Evolutionary conservation across 352 stramenopile species (phyloP), one percentile per base, ranked within the genome.

Genomic region (Pythium coloratum): DNA sequence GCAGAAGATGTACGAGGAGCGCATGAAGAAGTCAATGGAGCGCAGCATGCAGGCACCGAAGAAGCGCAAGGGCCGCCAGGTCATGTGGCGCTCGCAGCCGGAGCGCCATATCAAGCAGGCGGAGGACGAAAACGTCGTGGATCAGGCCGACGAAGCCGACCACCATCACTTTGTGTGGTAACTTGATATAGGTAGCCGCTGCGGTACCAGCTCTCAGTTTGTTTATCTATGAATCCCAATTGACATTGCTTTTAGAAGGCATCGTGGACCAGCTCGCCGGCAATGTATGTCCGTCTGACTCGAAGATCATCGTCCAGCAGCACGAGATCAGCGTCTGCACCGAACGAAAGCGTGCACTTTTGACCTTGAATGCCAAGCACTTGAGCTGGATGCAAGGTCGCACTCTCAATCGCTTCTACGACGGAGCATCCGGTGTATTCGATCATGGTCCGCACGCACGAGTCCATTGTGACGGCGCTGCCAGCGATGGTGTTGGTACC

Each of bases 11-110:
- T 96, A 98, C 76, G 89, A 97, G 63, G 91, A 98, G 69, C 80
- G 92, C 62, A 97, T 98, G 81, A 93, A 96, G 67, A 97, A 97
- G 66, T 96, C 90, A 14, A 97, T 98, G 81, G 89, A 97, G 77
- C 76, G 94, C 24, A 96, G 87, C 55, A 94, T 98, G 83, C 90
- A 97, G 68, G 90, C 94, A 7, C 91, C 91, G 13, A 97, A 97
- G 73, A 98, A 98, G 64, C 89, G 91, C 42, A 95, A 93, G 50
- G 92, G 91, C 0, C 82, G 92, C 13, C 92, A 96, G 67, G 86
- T 98, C 44, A 98, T 98, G 94, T 97, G 87, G 84, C 81, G 92
- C 47, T 97, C 87, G 28, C 83, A 92, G 55, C 90, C 91, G 2
- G 76, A 82, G 65, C 84, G 88, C 7, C 82, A 94, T 33, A 84